Conservation (phyloP, 2,329 filamentous ascomycete genomes). For the Esteya vermicola region DNA sequence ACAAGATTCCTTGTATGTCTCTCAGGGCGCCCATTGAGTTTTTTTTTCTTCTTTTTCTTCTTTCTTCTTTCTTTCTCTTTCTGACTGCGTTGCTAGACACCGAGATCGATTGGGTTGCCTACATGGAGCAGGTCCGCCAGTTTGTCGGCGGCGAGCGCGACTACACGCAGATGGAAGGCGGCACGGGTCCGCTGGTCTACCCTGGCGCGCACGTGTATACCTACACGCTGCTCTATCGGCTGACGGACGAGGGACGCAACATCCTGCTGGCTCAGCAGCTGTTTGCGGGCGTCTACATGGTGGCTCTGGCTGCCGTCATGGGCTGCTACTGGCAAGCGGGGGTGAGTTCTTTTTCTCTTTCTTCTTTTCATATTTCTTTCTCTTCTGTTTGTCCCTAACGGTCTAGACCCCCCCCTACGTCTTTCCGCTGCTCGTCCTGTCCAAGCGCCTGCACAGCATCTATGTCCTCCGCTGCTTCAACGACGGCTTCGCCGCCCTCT, state of each 20-base stretch:
- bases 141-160: slow-evolving; percentile 75
- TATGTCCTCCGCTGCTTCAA: slow-evolving; percentile 92
- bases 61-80: neutral
- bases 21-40: no score
- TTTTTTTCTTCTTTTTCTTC: no score
- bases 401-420: slow-evolving; percentile 71
- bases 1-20: slow-evolving; percentile 66
- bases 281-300: slow-evolving; percentile 69
- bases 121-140: slow-evolving; percentile 84
- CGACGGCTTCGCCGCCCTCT: slow-evolving; percentile 76
- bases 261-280: slow-evolving; percentile 71
- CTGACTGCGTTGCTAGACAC: slow-evolving; percentile 46
- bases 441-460: slow-evolving; percentile 86
- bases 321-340: slow-evolving; percentile 64
- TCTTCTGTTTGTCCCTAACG: neutral
- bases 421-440: slow-evolving; percentile 71
- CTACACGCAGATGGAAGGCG: slow-evolving; percentile 73
- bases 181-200: slow-evolving; percentile 88
- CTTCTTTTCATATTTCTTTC: neutral
- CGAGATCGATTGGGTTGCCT: slow-evolving; percentile 94
- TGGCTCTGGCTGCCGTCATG: slow-evolving; percentile 63
- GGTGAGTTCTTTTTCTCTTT: slow-evolving; percentile 23
- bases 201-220: slow-evolving; percentile 88
- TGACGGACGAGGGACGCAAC: slow-evolving; percentile 64
- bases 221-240: slow-evolving; percentile 63